A percentile compares a stretch with the other conserved stretches of the same genome.
These are phyloP conservation scores for Naegleria fowleri DNA, from an alignment of 208 protist genomes.

Conservation along the genomic window DNA sequence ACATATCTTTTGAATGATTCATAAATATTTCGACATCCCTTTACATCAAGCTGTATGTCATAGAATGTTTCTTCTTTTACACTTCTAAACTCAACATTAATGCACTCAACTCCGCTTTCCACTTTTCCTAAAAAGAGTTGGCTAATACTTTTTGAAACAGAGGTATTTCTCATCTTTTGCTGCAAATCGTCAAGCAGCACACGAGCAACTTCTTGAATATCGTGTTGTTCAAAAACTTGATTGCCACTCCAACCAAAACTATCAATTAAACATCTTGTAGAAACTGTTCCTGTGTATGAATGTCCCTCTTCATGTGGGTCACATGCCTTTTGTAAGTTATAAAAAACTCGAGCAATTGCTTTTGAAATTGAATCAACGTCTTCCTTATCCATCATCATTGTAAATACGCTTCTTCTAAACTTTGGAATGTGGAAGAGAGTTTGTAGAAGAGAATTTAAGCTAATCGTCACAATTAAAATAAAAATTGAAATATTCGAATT, in stretches of 20 bases:
- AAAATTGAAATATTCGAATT: too few species aligned
- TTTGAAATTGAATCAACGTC: conserved; percentile 47
- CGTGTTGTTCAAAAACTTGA: conserved; percentile 77
- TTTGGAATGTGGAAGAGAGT: conserved; percentile 62
- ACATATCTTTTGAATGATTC: conserved; percentile 63
- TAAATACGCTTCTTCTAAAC: conserved; percentile 44
- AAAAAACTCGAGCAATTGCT: conserved; percentile 71
- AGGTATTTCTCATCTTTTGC: conserved; percentile 72
- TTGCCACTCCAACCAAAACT: conserved; percentile 74
- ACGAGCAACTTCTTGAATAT: conserved; percentile 77
- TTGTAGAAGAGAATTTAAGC: conserved; percentile 46
- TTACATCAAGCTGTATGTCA: conserved; percentile 73
- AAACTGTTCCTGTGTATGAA: conserved; percentile 33
- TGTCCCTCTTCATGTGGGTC: not conserved
- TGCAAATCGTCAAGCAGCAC: conserved; percentile 72
- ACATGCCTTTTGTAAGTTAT: conserved; percentile 61
- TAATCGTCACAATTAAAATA: not conserved
- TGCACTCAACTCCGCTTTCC: conserved; percentile 59
- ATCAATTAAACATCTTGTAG: conserved; percentile 64
- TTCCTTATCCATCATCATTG: conserved; percentile 39
- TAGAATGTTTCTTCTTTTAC: conserved; percentile 67
- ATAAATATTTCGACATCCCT: conserved; percentile 57
- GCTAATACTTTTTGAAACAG: conserved; percentile 63
- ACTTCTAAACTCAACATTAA: conserved; percentile 60
- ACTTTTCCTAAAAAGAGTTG: conserved; percentile 67